These are phyloP conservation scores for Populus nigra DNA, from an alignment of 345 rosid genomes.

Conservation along the genomic window DNA sequence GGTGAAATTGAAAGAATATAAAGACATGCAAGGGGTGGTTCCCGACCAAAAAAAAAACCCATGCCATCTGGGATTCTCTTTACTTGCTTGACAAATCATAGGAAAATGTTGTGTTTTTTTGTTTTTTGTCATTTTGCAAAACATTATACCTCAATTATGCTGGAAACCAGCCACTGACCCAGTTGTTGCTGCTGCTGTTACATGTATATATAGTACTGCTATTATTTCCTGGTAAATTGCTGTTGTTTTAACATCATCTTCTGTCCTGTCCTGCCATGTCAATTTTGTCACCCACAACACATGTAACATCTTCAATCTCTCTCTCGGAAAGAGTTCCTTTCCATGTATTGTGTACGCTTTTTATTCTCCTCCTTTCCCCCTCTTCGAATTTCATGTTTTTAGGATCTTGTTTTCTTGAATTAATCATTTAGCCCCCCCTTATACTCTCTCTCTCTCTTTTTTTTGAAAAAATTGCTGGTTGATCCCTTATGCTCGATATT, in stretches of 20 bases:
- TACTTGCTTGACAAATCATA: background rate
- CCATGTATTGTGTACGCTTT: no score
- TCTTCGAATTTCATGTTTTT: background rate
- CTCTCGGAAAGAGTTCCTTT: background rate
- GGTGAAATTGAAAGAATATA: no score
- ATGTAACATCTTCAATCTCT: no score
- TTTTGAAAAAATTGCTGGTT: no score
- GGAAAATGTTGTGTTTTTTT: background rate
- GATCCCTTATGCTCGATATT: no score
- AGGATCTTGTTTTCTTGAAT: no score
- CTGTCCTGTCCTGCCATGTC: background rate
- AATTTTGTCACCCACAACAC: background rate
- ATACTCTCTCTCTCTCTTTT: no score
- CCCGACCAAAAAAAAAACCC: background rate
- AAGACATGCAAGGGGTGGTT: background rate
- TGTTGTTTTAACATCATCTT: conserved; percentile 3
- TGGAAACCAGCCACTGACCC: background rate
- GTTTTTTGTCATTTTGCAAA: no score
- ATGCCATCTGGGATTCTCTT: conserved; percentile 11
- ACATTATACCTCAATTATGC: conserved; percentile 6
- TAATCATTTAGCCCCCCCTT: no score
- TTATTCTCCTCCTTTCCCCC: background rate
- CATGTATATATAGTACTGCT: background rate
- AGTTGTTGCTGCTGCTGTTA: background rate
- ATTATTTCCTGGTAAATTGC: background rate